Evolutionary conservation across 495 filamentous ascomycete genomes (phyloP).

Genomic region (Aspergillus sclerotioniger): DNA sequence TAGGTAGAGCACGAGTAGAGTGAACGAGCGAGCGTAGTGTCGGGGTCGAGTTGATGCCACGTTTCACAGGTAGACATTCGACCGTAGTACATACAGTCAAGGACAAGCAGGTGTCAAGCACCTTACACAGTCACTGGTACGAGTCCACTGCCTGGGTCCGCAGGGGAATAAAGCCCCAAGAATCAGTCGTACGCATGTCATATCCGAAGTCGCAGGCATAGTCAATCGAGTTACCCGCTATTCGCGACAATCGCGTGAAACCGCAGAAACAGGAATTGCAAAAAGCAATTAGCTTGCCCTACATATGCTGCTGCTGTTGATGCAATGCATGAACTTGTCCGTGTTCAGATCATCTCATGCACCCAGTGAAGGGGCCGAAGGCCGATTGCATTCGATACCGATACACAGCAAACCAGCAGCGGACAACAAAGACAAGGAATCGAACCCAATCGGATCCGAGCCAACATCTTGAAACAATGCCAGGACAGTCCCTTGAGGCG

Average conservation of each 20-base stretch:
- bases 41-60: slow-evolving; percentile 7
- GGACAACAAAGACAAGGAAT: slow-evolving; percentile 9
- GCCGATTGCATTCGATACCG: background rate
- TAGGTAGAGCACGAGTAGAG: no score
- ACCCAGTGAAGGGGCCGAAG: background rate
- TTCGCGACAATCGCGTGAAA: slow-evolving; percentile 14
- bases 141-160: background rate
- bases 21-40: background rate
- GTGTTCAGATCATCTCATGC: slow-evolving; percentile 12
- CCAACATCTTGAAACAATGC: slow-evolving; percentile 2
- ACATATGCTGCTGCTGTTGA: slow-evolving; percentile 7
- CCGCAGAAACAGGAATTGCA: background rate
- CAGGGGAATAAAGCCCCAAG: background rate
- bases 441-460: background rate
- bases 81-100: background rate
- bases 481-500: background rate
- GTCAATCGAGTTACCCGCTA: background rate
- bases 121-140: background rate
- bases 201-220: background rate
- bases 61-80: slow-evolving; percentile 5
- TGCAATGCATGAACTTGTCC: slow-evolving; percentile 10
- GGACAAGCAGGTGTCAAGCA: background rate
- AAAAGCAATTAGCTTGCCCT: background rate
- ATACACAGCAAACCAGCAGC: slow-evolving; percentile 8
- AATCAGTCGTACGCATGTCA: background rate